Evolutionary conservation across 1,284 basidiomycete genomes (phyloP).

Genomic region (Moesziomyces parantarcticus): DNA sequence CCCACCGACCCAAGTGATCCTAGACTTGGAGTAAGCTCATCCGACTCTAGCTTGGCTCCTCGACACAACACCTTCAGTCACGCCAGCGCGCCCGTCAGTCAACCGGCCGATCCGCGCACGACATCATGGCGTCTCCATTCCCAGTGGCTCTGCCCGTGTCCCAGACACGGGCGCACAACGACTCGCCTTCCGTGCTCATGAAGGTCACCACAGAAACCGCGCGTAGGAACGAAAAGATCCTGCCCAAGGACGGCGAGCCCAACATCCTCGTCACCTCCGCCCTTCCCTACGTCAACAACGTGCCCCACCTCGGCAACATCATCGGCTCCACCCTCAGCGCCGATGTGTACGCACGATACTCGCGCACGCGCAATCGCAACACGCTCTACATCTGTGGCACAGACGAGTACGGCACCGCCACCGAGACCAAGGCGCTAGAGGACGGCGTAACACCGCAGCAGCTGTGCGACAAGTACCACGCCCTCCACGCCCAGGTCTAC

Average conservation of each 20-base stretch:
- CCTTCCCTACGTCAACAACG: constrained; percentile 96
- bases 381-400: constrained; percentile 89
- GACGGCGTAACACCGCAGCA: constrained; percentile 87
- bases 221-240: constrained; percentile 51
- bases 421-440: constrained; percentile 95
- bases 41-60: background rate
- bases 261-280: constrained; percentile 89
- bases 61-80: too few species aligned
- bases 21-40: background rate
- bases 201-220: constrained; percentile 54
- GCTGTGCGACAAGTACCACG: constrained; percentile 93
- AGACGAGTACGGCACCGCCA: constrained; percentile 98
- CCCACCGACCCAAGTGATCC: background rate
- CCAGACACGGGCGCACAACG: constrained; percentile 43
- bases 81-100: background rate
- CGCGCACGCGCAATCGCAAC: constrained; percentile 71
- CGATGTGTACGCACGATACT: constrained; percentile 92
- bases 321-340: constrained; percentile 96
- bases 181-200: constrained; percentile 54
- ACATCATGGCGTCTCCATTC: constrained; percentile 65
- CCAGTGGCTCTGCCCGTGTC: constrained; percentile 55
- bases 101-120: constrained; percentile 10
- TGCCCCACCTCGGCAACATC: constrained; percentile 98
- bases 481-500: constrained; percentile 90
- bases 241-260: constrained; percentile 57